These are phyloP conservation scores for Phytophthora megakarya DNA, from an alignment of 352 stramenopile species.

Conservation along the genomic window DNA sequence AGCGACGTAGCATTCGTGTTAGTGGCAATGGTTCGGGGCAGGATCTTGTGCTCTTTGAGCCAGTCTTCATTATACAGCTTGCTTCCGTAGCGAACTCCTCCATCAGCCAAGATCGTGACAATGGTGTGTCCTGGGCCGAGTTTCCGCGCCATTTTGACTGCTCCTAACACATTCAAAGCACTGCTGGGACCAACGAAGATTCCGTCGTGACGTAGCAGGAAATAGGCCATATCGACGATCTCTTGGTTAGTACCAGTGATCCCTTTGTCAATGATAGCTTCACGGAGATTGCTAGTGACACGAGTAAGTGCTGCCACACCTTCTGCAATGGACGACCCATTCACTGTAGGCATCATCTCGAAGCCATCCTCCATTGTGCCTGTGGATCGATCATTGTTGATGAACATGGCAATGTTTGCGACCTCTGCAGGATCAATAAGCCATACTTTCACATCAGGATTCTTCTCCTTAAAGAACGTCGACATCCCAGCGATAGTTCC, in stretches of 20 bases:
- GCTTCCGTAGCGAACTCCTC: conserved; percentile 72
- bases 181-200: conserved; percentile 92
- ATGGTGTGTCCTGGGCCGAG: conserved; percentile 67
- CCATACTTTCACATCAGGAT: conserved; percentile 53
- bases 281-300: conserved; percentile 92
- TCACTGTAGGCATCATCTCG: conserved; percentile 76
- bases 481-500: conserved; percentile 92
- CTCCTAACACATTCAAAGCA: conserved; percentile 71
- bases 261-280: conserved; percentile 88
- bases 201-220: conserved; percentile 85
- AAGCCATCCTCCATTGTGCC: conserved; percentile 85
- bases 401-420: conserved; percentile 82
- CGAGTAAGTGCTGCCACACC: conserved; percentile 91
- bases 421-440: conserved; percentile 80
- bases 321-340: conserved; percentile 92
- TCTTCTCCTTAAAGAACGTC: conserved; percentile 92
- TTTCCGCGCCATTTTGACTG: conserved; percentile 73
- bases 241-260: conserved; percentile 92
- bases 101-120: conserved; percentile 81
- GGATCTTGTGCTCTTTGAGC: conserved; percentile 60
- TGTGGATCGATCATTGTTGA: conserved; percentile 63
- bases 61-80: conserved; percentile 81
- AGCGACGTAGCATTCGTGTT: conserved; percentile 25
- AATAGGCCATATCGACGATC: conserved; percentile 93
- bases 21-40: conserved; percentile 15